Evolutionary conservation across 2,329 filamentous ascomycete species (phyloP), one percentile per base, ranked within the genome.

Genomic region (Penicillium verrucosum): DNA sequence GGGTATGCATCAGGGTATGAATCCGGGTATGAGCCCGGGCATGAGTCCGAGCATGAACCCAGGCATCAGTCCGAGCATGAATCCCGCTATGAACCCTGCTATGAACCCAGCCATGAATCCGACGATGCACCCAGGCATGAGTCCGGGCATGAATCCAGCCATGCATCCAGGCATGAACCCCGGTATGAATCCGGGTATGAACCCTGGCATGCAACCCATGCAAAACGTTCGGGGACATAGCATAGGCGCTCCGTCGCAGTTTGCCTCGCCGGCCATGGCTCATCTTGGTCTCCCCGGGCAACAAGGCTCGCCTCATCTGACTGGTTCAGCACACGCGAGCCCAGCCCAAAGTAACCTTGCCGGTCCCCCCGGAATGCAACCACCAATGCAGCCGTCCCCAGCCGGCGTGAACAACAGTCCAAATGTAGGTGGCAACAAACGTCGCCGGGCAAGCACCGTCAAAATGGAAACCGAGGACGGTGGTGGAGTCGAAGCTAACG

Each of bases 361-460:
- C 58, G 71, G 80, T 57, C 68, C 80, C 59, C 66, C 79, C 63
- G 73, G 76, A 25, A 85, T 87, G 81, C 82, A 84, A 80, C 68
- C 83, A 76, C 66, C 82, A 45, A 79, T 80, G n/a, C 82, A 79
- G 60, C 72, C 75, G 79, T 69, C 81, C 69, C 51, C 77, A 3
- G 77, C 80, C 9, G 85, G 82, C 64, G 82, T 83, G 32, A 86
- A 84, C 62, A 85, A 85, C 5, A 87, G 84, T 62, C 85, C 85
- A 2, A 85, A 83, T 63, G 79, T 85, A 42, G 80, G 63, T 34
- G 63, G 75, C 46, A 80, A 80, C 65, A 87, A 87, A 71, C 76
- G 82, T 57, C 80, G 85, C 58, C 77, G 85, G 58, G 72, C 80
- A 27, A 86, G 84, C 70, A 80, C 80, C 14, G 82, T 85, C 55